Conservation (phyloP, 73 alveolate genomes). For the Tetrahymena thermophila region DNA sequence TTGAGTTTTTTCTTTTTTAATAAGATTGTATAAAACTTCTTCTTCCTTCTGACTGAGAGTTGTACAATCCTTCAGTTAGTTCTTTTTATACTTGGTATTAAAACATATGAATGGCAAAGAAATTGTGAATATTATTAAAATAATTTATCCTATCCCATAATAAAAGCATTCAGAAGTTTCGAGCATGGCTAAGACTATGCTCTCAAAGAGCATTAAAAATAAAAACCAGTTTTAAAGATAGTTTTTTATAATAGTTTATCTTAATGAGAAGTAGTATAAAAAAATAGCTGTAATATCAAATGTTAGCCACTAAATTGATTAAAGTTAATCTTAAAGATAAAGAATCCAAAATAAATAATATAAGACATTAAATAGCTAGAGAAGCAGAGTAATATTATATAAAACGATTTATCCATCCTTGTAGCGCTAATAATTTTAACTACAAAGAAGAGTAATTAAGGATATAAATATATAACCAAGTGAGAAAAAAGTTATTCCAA, state of each 20-base stretch:
- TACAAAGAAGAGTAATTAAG: background rate
- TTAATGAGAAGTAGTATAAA: background rate
- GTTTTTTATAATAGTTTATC: background rate
- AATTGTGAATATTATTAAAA: background rate
- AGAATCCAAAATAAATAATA: background rate
- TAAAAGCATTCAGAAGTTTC: background rate
- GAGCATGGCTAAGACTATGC: background rate
- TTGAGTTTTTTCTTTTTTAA: too few relatives aligned
- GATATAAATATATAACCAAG: background rate
- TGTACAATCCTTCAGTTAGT: background rate
- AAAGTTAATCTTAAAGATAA: background rate
- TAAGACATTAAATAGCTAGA: background rate
- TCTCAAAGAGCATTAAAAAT: background rate
- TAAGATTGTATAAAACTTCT: background rate
- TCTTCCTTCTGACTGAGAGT: too few relatives aligned
- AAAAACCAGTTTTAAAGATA: background rate
- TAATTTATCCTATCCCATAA: background rate
- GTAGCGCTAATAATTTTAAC: background rate
- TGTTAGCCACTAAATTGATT: background rate
- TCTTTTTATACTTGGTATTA: background rate
- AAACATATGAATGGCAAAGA: background rate
- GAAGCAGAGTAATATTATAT: background rate
- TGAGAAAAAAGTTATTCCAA: background rate
- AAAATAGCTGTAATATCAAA: background rate
- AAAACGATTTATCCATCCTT: background rate